These are phyloP conservation scores for Rhodotorula diobovata DNA, from an alignment of 768 basidiomycete genomes.

Conservation along the genomic window DNA sequence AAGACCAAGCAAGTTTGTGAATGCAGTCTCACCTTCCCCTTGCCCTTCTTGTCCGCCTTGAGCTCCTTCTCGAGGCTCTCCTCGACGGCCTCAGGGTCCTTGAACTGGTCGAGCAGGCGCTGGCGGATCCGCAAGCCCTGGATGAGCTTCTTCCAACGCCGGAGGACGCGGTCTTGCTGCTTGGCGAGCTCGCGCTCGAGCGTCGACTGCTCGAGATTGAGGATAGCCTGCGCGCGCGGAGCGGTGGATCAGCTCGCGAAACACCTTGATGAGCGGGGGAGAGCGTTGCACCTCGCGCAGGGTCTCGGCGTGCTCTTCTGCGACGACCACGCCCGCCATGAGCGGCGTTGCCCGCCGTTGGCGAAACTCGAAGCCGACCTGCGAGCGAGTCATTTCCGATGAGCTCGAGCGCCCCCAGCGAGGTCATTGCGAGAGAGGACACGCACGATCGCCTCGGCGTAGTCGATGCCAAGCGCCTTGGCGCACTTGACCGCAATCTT, in stretches of 20 bases:
- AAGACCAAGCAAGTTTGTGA: neutral
- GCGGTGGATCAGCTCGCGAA: neutral
- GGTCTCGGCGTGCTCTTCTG: constrained; percentile 67
- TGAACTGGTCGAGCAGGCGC: constrained; percentile 44
- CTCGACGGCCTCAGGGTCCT: constrained; percentile 20
- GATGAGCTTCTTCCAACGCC: constrained; percentile 81
- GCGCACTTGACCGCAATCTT: constrained; percentile 87
- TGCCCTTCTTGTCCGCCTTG: neutral
- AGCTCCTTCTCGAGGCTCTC: constrained; percentile 1
- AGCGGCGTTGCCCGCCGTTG: constrained; percentile 82
- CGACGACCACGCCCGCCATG: constrained; percentile 78
- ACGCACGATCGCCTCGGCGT: constrained; percentile 91
- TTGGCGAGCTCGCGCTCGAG: constrained; percentile 71
- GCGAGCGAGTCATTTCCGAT: neutral
- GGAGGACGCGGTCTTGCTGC: constrained; percentile 71
- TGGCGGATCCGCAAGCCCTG: constrained; percentile 81
- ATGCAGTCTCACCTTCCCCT: neutral
- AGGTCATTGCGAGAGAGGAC: constrained; percentile 3
- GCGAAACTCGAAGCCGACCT: constrained; percentile 96
- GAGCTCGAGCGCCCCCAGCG: constrained; percentile 20
- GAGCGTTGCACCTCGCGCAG: constrained; percentile 62
- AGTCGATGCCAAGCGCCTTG: constrained; percentile 76
- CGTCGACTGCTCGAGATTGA: constrained; percentile 71
- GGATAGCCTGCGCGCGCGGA: constrained; percentile 62
- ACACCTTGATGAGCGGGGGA: neutral